These are phyloP conservation scores for Dispira parvispora DNA, from an alignment of 192 early-diverging fungal genomes.

Conservation along the genomic window DNA sequence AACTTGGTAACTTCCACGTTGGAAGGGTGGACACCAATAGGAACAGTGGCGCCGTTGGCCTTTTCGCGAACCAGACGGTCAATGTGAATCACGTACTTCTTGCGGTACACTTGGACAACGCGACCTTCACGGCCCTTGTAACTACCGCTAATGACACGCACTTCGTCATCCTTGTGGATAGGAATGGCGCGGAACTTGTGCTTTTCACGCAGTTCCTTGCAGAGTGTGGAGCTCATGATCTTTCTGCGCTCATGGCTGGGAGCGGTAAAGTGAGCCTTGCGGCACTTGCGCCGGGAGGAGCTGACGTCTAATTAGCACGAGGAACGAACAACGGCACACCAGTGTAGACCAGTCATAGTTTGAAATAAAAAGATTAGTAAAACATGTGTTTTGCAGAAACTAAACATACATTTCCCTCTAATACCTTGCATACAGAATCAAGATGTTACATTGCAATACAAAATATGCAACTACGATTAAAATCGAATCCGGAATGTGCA, in stretches of 20 bases:
- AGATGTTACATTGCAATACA: background rate
- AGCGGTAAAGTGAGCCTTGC: slow-evolving; percentile 98
- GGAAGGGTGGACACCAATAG: slow-evolving; percentile 92
- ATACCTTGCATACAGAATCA: background rate
- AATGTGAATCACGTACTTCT: slow-evolving; percentile 98
- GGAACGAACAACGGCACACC: background rate
- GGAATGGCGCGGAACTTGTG: slow-evolving; percentile 93
- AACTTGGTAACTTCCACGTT: slow-evolving; percentile 94
- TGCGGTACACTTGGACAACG: slow-evolving; percentile 92
- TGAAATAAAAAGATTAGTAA: background rate
- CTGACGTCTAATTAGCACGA: slow-evolving; percentile 43
- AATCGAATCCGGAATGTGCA: no score
- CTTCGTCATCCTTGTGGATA: slow-evolving; percentile 96
- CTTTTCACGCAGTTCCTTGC: slow-evolving; percentile 97
- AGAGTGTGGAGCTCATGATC: slow-evolving; percentile 92
- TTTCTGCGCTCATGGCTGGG: slow-evolving; percentile 83
- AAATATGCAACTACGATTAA: no score
- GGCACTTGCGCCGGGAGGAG: slow-evolving; percentile 79
- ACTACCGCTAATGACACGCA: slow-evolving; percentile 83
- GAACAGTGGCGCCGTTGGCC: slow-evolving; percentile 85
- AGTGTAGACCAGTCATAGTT: background rate
- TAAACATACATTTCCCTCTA: background rate
- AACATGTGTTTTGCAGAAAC: background rate
- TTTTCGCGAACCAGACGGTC: slow-evolving; percentile 95
- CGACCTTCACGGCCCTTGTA: slow-evolving; percentile 97